Conservation (phyloP, 2,329 filamentous ascomycete genomes). For the Mycosphaerella arachidis region DNA sequence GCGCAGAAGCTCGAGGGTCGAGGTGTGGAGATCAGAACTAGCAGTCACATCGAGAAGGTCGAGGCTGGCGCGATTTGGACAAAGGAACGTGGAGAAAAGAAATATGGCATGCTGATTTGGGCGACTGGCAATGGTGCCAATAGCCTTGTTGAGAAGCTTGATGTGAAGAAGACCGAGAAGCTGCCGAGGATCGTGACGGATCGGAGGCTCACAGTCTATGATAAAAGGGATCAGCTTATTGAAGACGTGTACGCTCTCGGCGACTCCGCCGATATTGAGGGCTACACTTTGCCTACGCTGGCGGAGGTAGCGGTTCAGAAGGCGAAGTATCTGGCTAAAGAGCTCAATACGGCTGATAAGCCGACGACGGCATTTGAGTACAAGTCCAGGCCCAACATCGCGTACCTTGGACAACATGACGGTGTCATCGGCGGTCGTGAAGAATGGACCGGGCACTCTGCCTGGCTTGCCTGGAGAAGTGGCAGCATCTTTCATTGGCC, state of each 20-base stretch:
- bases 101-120: conserved; percentile 39
- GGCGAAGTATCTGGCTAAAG: conserved; percentile 33
- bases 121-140: conserved; percentile 37
- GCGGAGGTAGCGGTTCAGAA: conserved; percentile 40
- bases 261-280: conserved; percentile 39
- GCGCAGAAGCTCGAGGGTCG: conserved; percentile 35
- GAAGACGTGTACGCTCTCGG: conserved; percentile 34
- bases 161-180: conserved; percentile 33
- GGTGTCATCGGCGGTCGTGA: conserved; percentile 39
- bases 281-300: conserved; percentile 33
- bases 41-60: conserved; percentile 36
- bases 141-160: conserved; percentile 32
- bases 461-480: conserved; percentile 44
- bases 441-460: conserved; percentile 39
- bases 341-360: conserved; percentile 24
- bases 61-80: conserved; percentile 34
- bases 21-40: conserved; percentile 38
- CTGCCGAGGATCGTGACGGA: conserved; percentile 37
- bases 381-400: conserved; percentile 36
- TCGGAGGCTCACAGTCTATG: conserved; percentile 28
- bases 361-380: conserved; percentile 34
- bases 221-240: conserved; percentile 25
- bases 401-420: conserved; percentile 41
- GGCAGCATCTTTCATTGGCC: conserved; percentile 32
- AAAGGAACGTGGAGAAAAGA: conserved; percentile 34